Evolutionary conservation across 768 basidiomycete genomes (phyloP), one percentile per base, ranked within the genome.

Genomic region (Trametes elegans): DNA sequence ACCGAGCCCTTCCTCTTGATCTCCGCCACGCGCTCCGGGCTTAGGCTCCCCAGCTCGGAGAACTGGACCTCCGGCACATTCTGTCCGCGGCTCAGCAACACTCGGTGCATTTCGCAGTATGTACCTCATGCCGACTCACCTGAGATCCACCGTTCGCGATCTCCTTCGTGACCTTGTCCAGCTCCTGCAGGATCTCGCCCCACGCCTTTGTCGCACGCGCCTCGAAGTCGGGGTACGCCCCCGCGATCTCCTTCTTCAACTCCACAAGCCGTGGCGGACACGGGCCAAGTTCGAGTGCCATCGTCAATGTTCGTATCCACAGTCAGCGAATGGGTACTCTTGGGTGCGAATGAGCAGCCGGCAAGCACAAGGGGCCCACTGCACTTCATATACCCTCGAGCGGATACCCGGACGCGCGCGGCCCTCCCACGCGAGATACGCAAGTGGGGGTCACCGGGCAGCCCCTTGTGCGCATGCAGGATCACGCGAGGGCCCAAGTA

Each of bases 31-130:
- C 78, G 70, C 18, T 81, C 79, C 0, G 63, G 51, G 39, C 72
- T 70, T 36, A 88, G 67, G 19, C 64, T 76, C 5, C 73, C 65
- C 14, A 89, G 69, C 40, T 84, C 78, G 3, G 73, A 63, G 63
- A 85, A 85, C 16, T 79, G 71, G 44, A 88, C 78, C 66, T 82
- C 80, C 3, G 87, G 85, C 34, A 88, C 75, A 59, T 75, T 79
- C 85, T 87, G 26, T 16, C 49, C 2, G 18, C 18, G 10, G 21
- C 18, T n/a, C n/a, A n/a, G n/a, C n/a, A n/a, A n/a, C n/a, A n/a
- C n/a, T n/a, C n/a, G n/a, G n/a, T n/a, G n/a, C n/a, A n/a, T n/a
- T n/a, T n/a, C n/a, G n/a, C n/a, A n/a, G n/a, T n/a, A n/a, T n/a
- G n/a, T n/a, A n/a, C n/a, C n/a, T n/a, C n/a, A n/a, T n/a, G n/a